phyloP scores from a whole-genome alignment of 129 eudicot genomes.

The Lactuca saligna region DNA sequence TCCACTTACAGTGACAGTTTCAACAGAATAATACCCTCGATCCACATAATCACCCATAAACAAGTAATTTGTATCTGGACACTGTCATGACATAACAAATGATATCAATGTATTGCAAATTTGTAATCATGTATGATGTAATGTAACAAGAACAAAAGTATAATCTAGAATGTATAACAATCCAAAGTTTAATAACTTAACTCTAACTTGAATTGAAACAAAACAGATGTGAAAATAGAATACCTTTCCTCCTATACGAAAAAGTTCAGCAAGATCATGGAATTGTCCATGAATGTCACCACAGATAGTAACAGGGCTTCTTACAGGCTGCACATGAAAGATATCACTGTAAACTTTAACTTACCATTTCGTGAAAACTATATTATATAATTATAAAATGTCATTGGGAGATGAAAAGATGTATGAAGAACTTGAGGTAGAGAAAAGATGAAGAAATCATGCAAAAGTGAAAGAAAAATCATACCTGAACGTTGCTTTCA shows the following conservation, averaged over 20 bases:
- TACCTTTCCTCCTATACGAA: conserved; percentile 93
- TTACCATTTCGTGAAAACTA: too few species aligned
- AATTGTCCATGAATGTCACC: conserved; percentile 93
- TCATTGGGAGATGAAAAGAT: too few species aligned
- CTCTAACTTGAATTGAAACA: not conserved
- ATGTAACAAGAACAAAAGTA: not conserved
- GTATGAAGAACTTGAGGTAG: too few species aligned
- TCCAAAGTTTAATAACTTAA: not conserved
- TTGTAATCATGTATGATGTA: not conserved
- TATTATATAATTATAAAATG: not conserved
- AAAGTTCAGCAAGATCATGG: conserved; percentile 86
- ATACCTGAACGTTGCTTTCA: conserved; percentile 97
- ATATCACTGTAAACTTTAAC: too few species aligned
- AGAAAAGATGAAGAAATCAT: too few species aligned
- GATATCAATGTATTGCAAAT: conserved; percentile 5
- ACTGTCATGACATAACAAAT: conserved; percentile 40
- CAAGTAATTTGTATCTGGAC: conserved; percentile 93
- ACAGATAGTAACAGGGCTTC: conserved; percentile 83
- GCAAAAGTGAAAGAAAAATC: not conserved
- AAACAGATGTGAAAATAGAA: conserved; percentile 5
- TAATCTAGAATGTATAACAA: not conserved
- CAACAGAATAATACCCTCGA: conserved; percentile 87
- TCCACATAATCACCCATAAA: conserved; percentile 97
- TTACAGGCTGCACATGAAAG: conserved; percentile 69
- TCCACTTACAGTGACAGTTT: conserved; percentile 79